Base-by-base conservation (phyloP, 2,329 filamentous ascomycete species). In the Fusarium anguioides region DNA sequence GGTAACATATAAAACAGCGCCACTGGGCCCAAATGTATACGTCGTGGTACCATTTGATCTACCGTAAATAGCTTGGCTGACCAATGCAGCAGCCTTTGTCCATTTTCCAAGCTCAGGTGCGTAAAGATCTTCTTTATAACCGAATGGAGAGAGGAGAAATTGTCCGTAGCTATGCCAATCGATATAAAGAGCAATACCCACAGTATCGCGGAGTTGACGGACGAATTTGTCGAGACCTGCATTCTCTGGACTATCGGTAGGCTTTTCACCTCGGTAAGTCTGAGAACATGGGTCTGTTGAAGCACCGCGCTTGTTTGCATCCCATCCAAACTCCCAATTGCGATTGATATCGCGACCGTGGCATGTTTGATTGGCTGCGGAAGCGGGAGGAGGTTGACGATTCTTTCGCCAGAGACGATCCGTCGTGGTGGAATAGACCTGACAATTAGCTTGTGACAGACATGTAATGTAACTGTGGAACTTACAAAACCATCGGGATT, bases 341-440 rank as follows among this genome's bases (percentile, higher is more conserved):
- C 84, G 80, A 74, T 87, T 86, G 65, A 84, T 80, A 63, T 87
- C 84, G 8, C 78, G 78, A n/a, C 84, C 85, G 42, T 81, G 60
- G 69, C 84, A 86, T 41, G 71, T 72, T n/a, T 71, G 60, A 9
- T 68, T 62, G 8, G 65, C 8, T 21, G 27, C 27, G 6, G 48
- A 60, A 10, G 68, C 27, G 1, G 73, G 72, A 14, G 70, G 74
- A 8, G 78, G 78, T 37, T 82, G 78, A 12, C 84, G 81, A 70
- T 84, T 86, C 75, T 86, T 86, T 26, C 84, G 79, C 83, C 83
- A 84, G 35, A 84, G 74, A n/a, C 82, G 79, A 59, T 84, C 75
- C 12, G 71, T 77, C 3, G 77, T 80, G 55, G 84, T 82, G 5
- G 80, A 78, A 70, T 81, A 85, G 42, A 83, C 80, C 77, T 48